Evolutionary conservation across 768 basidiomycete genomes (phyloP), one percentile per base, ranked within the genome.

Genomic region (Collybia mongolica): DNA sequence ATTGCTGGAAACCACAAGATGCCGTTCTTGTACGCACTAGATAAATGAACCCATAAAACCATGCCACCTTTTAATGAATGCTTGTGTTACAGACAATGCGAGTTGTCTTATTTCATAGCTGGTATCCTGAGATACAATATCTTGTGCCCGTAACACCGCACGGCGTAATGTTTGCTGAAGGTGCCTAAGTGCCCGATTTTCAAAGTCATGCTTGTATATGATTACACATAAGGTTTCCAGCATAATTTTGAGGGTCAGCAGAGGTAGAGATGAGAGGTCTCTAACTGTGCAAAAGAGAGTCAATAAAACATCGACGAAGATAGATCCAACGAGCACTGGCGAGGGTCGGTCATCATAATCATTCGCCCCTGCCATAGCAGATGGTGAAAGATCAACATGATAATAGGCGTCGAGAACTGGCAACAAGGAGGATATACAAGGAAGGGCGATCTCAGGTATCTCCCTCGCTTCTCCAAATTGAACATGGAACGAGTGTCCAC

Each of bases 151-250:
- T 24, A 72, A 61, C 12, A 86, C 71, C 0, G 86, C 82, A 44
- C 66, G 72, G 32, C 81, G 76, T 2, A 89, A 66, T 12, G 66
- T 55, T 24, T 68, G 71, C 41, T 83, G 81, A 23, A 88, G 72
- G 57, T 81, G 80, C 44, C 65, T 72, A 47, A 90, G 68, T 12
- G 75, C 64, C 17, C 57, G 64, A 44, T 74, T 76, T 40, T 82
- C 82, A 50, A 91, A 79, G 59, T 91, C 83, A 52, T 88, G 84
- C 68, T 91, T 91, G 66, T 84, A 82, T 18, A 88, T 75, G 52
- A 84, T 72, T 38, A 88, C 79, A 49, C 85, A 74, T 19, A 89
- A 57, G 1, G 77, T 69, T 66, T 90, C 86, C 39, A 90, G 66
- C 38, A 88, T 59, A 46, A 72, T 76, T 59, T 89, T 87, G 52